Conservation (phyloP, 352 stramenopile genomes). For the Phytopythium boreale region DNA sequence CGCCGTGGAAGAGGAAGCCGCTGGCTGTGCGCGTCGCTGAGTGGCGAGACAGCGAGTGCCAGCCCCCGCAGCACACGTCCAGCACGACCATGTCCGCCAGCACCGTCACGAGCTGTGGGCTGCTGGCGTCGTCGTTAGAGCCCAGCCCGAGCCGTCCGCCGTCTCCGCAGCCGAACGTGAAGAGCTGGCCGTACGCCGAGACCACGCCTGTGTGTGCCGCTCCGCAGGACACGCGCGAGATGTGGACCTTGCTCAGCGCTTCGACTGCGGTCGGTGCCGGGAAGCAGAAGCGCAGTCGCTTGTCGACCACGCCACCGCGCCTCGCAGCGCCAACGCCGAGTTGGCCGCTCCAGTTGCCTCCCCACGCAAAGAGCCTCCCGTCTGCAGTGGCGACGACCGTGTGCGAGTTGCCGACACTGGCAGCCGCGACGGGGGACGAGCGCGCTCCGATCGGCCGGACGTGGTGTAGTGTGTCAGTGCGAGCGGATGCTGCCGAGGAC, state of each 20-base stretch:
- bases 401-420: constrained; percentile 70
- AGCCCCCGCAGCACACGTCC: constrained; percentile 58
- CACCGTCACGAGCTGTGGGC: constrained; percentile 44
- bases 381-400: constrained; percentile 43
- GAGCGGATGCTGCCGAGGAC: neutral
- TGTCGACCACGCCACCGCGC: constrained; percentile 49
- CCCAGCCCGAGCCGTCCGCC: constrained; percentile 88
- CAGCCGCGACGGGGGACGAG: constrained; percentile 12
- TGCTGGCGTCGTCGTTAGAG: constrained; percentile 29
- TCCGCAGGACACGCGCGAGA: constrained; percentile 86
- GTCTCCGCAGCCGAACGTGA: constrained; percentile 88
- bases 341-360: constrained; percentile 67
- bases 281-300: constrained; percentile 52
- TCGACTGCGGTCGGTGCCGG: constrained; percentile 62
- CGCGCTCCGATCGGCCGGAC: constrained; percentile 1
- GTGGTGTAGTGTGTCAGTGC: neutral
- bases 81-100: constrained; percentile 52
- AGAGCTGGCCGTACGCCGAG: constrained; percentile 55
- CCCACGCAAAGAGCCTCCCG: constrained; percentile 59
- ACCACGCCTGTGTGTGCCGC: constrained; percentile 79
- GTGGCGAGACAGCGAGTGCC: constrained; percentile 63
- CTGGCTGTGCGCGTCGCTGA: constrained; percentile 12
- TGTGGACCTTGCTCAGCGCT: constrained; percentile 25
- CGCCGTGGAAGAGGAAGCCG: neutral
- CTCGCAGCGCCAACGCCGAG: constrained; percentile 57